phyloP scores from a whole-genome alignment of 148 eudicot species.

The Simmondsia chinensis region DNA sequence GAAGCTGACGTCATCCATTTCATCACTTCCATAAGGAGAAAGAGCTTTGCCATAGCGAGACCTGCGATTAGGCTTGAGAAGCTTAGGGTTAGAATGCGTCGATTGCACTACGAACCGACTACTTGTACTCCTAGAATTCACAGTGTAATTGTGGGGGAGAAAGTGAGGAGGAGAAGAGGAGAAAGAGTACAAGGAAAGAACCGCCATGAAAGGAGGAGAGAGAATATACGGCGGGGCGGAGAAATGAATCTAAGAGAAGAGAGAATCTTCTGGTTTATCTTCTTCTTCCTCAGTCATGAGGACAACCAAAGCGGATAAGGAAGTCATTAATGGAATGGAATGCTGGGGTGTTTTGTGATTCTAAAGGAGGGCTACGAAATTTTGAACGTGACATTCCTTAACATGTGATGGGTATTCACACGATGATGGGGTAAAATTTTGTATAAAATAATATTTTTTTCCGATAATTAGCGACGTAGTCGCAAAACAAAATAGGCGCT shows the following conservation, averaged over 20 bases:
- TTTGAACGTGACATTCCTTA: too few species aligned
- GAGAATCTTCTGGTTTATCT: constrained; percentile 13
- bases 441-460: too few species aligned
- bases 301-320: too few species aligned
- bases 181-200: constrained; percentile 15
- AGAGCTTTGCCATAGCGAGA: constrained; percentile 38
- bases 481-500: too few species aligned
- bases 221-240: constrained; percentile 22
- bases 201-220: constrained; percentile 16
- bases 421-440: too few species aligned
- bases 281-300: constrained; percentile 5
- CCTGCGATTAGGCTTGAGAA: constrained; percentile 56
- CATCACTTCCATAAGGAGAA: constrained; percentile 37
- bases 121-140: background rate
- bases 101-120: constrained; percentile 19
- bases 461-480: too few species aligned
- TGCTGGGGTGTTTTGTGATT: too few species aligned
- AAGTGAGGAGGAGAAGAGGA: constrained; percentile 4
- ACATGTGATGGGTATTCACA: too few species aligned
- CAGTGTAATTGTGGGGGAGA: constrained; percentile 1
- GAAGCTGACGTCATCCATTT: constrained; percentile 15
- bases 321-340: too few species aligned
- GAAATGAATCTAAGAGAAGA: background rate
- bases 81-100: constrained; percentile 62
- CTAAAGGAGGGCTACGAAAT: too few species aligned